Percentiles rank a stretch among this genome's conserved stretches.
phyloP scores from a whole-genome alignment of 495 filamentous ascomycete genomes.

The Hypoxylon intermedium region DNA sequence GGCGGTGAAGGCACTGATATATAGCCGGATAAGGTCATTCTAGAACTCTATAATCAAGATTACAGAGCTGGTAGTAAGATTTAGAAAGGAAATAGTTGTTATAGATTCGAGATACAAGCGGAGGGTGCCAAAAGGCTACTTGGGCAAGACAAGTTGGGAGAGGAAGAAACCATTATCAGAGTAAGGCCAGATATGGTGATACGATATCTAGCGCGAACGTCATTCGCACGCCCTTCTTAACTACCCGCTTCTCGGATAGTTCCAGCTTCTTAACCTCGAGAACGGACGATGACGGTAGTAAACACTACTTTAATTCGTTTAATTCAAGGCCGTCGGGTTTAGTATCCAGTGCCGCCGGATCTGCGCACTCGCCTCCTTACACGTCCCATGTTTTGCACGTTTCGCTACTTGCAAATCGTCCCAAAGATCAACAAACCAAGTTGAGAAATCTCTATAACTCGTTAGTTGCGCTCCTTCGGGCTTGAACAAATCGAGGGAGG shows the following conservation, averaged over 20 bases:
- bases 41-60: too few species aligned
- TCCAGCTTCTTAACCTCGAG: slow-evolving; percentile 37
- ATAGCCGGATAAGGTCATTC: too few species aligned
- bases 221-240: slow-evolving; percentile 31
- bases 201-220: slow-evolving; percentile 19
- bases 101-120: too few species aligned
- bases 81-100: too few species aligned
- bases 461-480: slow-evolving; percentile 56
- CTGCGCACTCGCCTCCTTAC: slow-evolving; percentile 53
- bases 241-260: slow-evolving; percentile 36
- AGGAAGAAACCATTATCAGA: too few species aligned
- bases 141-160: too few species aligned
- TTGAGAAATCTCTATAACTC: slow-evolving; percentile 51
- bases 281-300: slow-evolving; percentile 38
- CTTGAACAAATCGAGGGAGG: slow-evolving; percentile 48
- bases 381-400: slow-evolving; percentile 48
- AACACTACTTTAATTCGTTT: slow-evolving; percentile 23
- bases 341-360: slow-evolving; percentile 52
- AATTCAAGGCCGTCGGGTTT: slow-evolving; percentile 55
- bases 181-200: slow-evolving; percentile 34
- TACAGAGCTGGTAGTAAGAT: too few species aligned
- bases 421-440: slow-evolving; percentile 43
- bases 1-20: too few species aligned
- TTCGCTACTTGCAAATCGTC: slow-evolving; percentile 35
- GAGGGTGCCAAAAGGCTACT: too few species aligned